Percentiles rank a stretch among this genome's conserved stretches.
Conservation (phyloP, 1,284 basidiomycete genomes). For the Ceratobasidium sp. region DNA sequence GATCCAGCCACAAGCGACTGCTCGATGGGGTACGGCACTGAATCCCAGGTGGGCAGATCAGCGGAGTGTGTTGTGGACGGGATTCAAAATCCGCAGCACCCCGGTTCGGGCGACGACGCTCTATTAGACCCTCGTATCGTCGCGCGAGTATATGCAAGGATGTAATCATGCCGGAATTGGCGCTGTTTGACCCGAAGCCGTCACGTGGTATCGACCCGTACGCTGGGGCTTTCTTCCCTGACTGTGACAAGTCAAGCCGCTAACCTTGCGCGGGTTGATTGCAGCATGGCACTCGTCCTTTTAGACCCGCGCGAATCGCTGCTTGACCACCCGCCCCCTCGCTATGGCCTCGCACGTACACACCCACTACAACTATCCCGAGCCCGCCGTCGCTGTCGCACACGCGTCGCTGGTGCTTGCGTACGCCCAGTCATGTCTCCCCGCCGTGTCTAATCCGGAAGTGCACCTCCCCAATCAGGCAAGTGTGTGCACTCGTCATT, state of each 20-base stretch:
- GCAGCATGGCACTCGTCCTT: conserved; percentile 11
- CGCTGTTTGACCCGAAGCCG: not conserved
- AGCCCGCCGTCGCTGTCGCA: not conserved
- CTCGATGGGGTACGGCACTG: not conserved
- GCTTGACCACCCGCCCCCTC: not conserved
- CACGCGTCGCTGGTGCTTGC: not conserved
- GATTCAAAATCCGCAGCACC: conserved; percentile 7
- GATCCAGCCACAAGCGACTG: too few species aligned
- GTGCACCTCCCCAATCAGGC: conserved; percentile 1
- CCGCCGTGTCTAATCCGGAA: not conserved
- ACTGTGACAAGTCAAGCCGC: not conserved
- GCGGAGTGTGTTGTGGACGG: not conserved
- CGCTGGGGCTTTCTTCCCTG: too few species aligned
- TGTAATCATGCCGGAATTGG: not conserved
- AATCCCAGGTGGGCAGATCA: not conserved
- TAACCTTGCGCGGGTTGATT: conserved; percentile 16
- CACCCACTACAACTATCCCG: not conserved
- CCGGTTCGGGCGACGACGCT: conserved; percentile 5
- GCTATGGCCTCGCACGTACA: not conserved
- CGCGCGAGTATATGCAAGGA: not conserved
- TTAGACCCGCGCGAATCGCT: not conserved
- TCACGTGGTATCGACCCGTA: not conserved
- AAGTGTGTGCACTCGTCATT: not conserved
- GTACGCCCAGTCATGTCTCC: not conserved
- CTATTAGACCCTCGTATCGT: not conserved